phyloP scores from a whole-genome alignment of 2,329 filamentous ascomycete species.

The Verticillium longisporum region DNA sequence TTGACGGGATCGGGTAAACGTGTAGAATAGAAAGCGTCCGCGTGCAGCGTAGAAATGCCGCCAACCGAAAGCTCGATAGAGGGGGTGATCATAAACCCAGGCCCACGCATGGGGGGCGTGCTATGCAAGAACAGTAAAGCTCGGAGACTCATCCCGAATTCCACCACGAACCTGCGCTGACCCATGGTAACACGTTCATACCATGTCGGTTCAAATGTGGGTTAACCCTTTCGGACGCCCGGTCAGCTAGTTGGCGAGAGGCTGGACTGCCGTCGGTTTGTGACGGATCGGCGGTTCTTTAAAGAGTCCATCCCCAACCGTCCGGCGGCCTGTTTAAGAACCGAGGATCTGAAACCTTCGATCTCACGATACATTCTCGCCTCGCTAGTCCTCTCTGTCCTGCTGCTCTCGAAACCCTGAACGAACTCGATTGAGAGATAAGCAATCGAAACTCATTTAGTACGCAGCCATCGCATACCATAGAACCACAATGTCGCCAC shows the following conservation, averaged over 20 bases:
- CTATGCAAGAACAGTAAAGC: not conserved
- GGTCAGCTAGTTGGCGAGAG: not conserved
- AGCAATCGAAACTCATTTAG: not conserved
- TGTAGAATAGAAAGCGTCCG: not conserved
- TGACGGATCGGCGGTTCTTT: not conserved
- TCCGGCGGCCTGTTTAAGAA: not conserved
- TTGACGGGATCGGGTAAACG: not conserved
- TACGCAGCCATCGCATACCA: not conserved
- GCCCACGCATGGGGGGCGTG: not conserved
- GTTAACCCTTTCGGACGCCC: not conserved
- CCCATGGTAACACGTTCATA: not conserved
- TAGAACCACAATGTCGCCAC: constrained; percentile 4
- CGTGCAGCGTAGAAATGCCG: not conserved
- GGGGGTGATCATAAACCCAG: not conserved
- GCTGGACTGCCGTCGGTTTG: not conserved
- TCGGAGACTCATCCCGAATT: not conserved
- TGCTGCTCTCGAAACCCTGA: not conserved
- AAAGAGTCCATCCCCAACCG: not conserved
- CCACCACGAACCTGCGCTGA: not conserved
- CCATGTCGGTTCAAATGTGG: not conserved
- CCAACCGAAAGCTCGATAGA: not conserved
- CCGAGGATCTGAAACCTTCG: not conserved
- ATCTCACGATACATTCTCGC: not conserved
- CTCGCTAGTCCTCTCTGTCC: not conserved
- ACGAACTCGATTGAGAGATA: not conserved